Base-by-base conservation (phyloP, 2,329 filamentous ascomycete species). In the Corynespora cassiicola region DNA sequence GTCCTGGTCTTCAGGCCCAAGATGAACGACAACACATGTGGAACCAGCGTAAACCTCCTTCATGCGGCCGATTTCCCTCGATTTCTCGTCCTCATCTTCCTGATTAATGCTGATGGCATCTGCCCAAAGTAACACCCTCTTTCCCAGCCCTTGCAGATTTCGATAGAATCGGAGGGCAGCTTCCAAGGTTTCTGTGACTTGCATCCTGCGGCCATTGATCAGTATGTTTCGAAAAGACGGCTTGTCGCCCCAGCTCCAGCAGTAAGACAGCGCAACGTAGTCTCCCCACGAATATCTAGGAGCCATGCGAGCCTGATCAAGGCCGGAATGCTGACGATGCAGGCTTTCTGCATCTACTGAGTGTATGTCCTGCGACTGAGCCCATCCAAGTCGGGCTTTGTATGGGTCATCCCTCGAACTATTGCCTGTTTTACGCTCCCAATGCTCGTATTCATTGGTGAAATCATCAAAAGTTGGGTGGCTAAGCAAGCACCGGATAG, bases 171-270 rank as follows among this genome's bases (percentile, higher is more conserved):
- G 18, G 5, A 40, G 31, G 16, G 37, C 30, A 16, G 31, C 31
- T 33, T 40, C 37, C 24, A 40, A 16, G 25, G 17, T 40, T 31
- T 40, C 31, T 19, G 37, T 35, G 2, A 40, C 37, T 25, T 28
- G 24, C 17, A 17, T n/a, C 15, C n/a, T 10, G n/a, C 28, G 18
- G 12, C 24, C 37, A 11, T 35, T 21, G 7, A 40, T 26, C 6
- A 22, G 5, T 10, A 40, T 40, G 6, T 18, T 7, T 8, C 37
- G 31, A 7, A 26, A 30, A 9, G 29, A 25, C 7, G 16, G 17
- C 9, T 29, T 25, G 16, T 25, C 31, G n/a, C 26, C 31, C 30
- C 9, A 23, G 10, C 31, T 31, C 37, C 37, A 40, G 19, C 24
- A 34, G 20, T 34, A 35, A 4, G 37, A 40, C 3, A 40, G 25